These are phyloP conservation scores for Myxozyma nipponensis DNA, from an alignment of 805 yeast genomes.

Conservation along the genomic window DNA sequence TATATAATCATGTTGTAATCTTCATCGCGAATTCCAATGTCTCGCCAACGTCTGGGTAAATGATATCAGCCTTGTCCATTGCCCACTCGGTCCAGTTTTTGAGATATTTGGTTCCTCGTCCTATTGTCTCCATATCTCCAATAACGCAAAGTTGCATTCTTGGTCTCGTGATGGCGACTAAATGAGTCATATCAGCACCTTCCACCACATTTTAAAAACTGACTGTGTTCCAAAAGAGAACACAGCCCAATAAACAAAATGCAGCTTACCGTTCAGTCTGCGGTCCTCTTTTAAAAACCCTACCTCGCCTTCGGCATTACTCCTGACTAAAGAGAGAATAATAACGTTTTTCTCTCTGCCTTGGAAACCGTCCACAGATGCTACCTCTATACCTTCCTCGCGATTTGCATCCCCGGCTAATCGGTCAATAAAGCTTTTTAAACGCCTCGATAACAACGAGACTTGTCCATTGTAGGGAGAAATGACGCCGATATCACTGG, in stretches of 20 bases:
- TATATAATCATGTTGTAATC: background rate
- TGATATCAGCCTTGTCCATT: constrained; percentile 60
- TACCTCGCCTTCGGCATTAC: constrained; percentile 64
- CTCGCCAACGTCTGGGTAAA: constrained; percentile 56
- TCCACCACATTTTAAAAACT: too few relatives aligned
- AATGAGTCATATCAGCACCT: background rate
- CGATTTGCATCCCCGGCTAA: constrained; percentile 1
- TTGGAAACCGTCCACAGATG: constrained; percentile 95
- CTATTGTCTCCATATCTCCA: constrained; percentile 77
- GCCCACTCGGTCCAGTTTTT: constrained; percentile 66
- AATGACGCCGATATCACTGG: constrained; percentile 70
- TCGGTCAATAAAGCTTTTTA: constrained; percentile 40
- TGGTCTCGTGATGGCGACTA: constrained; percentile 88
- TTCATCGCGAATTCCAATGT: constrained; percentile 21
- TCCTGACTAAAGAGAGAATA: constrained; percentile 73
- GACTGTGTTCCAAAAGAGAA: background rate
- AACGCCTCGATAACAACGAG: constrained; percentile 47
- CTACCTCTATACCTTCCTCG: constrained; percentile 58
- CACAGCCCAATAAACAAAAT: background rate
- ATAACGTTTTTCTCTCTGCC: constrained; percentile 93
- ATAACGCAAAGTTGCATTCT: constrained; percentile 77
- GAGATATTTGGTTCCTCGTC: constrained; percentile 45
- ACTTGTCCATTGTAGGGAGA: constrained; percentile 93
- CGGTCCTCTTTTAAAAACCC: constrained; percentile 80
- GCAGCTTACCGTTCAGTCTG: constrained; percentile 52